Percentiles rank a stretch among this genome's conserved stretches.
Conservation (phyloP, 441 rosid species). For the Populus hybrid region DNA sequence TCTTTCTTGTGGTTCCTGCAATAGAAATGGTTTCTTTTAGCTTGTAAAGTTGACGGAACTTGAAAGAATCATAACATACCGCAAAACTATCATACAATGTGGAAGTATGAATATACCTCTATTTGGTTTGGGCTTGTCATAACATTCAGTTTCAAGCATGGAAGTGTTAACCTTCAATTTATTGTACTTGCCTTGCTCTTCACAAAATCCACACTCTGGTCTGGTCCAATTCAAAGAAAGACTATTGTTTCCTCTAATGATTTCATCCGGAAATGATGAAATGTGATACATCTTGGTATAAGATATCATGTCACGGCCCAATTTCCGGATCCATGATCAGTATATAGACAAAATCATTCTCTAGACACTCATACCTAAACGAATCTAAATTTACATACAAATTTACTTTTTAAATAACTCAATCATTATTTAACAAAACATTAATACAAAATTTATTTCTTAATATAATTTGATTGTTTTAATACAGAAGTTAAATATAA, state of each 20-base stretch:
- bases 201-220: conserved; percentile 24
- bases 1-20: neutral
- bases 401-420: too few relatives aligned
- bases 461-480: too few relatives aligned
- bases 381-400: too few relatives aligned
- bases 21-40: neutral
- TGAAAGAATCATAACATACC: too few relatives aligned
- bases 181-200: conserved; percentile 15
- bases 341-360: too few relatives aligned
- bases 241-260: neutral
- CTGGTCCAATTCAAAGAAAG: conserved; percentile 7
- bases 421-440: too few relatives aligned
- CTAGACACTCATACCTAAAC: too few relatives aligned
- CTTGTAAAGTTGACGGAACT: too few relatives aligned
- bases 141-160: conserved; percentile 20
- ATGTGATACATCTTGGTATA: conserved; percentile 18
- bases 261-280: conserved; percentile 3
- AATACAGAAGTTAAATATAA: too few relatives aligned
- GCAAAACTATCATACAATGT: neutral
- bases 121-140: neutral
- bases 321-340: neutral
- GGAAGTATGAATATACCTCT: conserved; percentile 6
- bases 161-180: conserved; percentile 9
- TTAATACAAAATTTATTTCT: too few relatives aligned
- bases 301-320: neutral